Conservation (phyloP, 176 grass and related monocot species). For the Aegilops umbellulata region DNA sequence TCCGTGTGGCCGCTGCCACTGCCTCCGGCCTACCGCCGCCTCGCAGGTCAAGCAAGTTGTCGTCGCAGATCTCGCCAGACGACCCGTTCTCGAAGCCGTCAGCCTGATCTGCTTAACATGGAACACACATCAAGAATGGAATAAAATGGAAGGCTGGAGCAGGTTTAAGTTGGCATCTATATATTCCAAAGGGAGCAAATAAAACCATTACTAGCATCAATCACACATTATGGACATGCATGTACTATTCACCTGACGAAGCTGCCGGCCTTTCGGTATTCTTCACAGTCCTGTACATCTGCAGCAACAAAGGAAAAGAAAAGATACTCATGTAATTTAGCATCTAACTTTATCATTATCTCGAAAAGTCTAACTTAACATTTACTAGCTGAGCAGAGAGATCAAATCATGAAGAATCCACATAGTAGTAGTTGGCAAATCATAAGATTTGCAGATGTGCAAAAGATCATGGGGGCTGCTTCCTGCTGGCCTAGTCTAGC, state of each 20-base stretch:
- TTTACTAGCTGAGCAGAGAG: not conserved
- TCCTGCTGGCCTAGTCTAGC: not conserved
- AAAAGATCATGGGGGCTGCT: not conserved
- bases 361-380: not conserved
- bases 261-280: conserved; percentile 69
- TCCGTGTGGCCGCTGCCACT: not conserved
- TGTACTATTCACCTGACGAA: conserved; percentile 60
- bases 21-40: conserved; percentile 20
- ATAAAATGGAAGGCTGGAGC: conserved; percentile 40
- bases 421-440: conserved; percentile 4
- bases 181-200: conserved; percentile 35
- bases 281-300: conserved; percentile 87
- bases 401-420: not conserved
- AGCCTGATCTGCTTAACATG: conserved; percentile 36
- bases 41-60: conserved; percentile 49
- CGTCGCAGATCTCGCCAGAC: conserved; percentile 65
- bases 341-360: not conserved
- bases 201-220: not conserved
- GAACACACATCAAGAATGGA: conserved; percentile 11
- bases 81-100: conserved; percentile 66
- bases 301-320: conserved; percentile 27
- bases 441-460: conserved; percentile 42
- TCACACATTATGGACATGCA: conserved; percentile 15
- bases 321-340: too few relatives aligned
- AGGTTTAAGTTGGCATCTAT: conserved; percentile 19